Conservation (phyloP, 2,329 filamentous ascomycete species). For the Scopulariopsis brevicaulis region DNA sequence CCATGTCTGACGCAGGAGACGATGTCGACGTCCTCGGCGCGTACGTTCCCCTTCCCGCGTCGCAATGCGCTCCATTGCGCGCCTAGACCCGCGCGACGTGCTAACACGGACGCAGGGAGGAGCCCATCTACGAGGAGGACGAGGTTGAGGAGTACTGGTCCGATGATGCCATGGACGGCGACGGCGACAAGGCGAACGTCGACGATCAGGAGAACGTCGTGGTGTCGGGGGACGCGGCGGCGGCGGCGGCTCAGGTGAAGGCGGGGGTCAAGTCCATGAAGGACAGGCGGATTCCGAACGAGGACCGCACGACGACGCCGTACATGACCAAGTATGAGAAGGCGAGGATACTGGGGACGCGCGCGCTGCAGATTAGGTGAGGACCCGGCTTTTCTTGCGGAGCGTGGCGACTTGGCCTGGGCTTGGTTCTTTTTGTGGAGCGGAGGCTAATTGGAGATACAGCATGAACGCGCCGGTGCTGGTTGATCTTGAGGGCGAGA, state of each 20-base stretch:
- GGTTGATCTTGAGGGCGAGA: constrained; percentile 94
- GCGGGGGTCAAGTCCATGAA: constrained; percentile 45
- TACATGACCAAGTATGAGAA: constrained; percentile 99
- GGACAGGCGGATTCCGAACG: constrained; percentile 83
- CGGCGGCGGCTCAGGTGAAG: constrained; percentile 42
- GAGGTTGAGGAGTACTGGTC: constrained; percentile 47
- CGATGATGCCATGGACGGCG: constrained; percentile 41
- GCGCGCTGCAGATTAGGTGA: constrained; percentile 91
- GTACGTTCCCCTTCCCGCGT: constrained; percentile 26
- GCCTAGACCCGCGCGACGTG: constrained; percentile 3
- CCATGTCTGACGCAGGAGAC: constrained; percentile 66
- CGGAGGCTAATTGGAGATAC: constrained; percentile 9
- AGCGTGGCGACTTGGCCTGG: not conserved
- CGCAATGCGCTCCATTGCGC: not conserved
- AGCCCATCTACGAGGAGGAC: constrained; percentile 63
- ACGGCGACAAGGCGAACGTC: constrained; percentile 38
- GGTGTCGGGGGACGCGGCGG: constrained; percentile 49
- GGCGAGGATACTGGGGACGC: constrained; percentile 83
- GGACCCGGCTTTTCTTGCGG: constrained; percentile 13
- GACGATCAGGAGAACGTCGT: constrained; percentile 50
- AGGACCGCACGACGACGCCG: constrained; percentile 82
- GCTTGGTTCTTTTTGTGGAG: no score
- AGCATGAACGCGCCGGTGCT: constrained; percentile 97
- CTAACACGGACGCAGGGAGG: constrained; percentile 37
- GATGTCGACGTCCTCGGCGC: constrained; percentile 47